Base-by-base conservation (phyloP, 805 yeast genomes). In the Diddensiella santjacobensis region DNA sequence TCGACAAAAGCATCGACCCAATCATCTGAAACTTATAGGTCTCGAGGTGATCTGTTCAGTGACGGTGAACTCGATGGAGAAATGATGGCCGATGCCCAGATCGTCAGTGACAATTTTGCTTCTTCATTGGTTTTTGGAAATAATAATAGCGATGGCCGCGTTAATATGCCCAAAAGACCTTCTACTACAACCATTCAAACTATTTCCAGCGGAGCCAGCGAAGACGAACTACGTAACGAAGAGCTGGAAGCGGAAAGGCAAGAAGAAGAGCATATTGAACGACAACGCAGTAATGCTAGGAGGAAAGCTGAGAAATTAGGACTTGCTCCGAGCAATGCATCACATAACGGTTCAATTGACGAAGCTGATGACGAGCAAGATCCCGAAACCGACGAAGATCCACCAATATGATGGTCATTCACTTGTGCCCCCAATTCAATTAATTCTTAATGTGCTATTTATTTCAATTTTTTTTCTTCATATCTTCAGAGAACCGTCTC, bases 21-120 rank as follows among this genome's bases (percentile, higher is more conserved):
- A 22, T 54, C 58, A 8, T 37, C 61, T 13, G 55, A 46, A 15
- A 56, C 60, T 11, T 57, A 38, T 41, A 24, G 61, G 13, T 58
- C 61, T 10, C 42, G 60, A 19, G 38, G 55, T 11, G 61, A 58
- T 20, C 42, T 58, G 22, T 44, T 58, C 33, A 43, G 57, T 18
- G 62, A 58, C 17, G 56, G 38, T 2, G 57, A 52, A 13, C 35
- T 42, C 22, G 59, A 57, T 22, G 40, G 33, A 4, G 47, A 33
- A 10, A 24, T 24, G 13, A 43, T 44, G 45, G 44, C 29, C 18
- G 61, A 58, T 38, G 61, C 61, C 2, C 61, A 58, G 36, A 42
- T 57, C 36, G 55, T 58, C 22, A 47, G 53, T 33, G 60, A 58
- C 33, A 52, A 53, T 35, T 54, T 55, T 44, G 57, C 58, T 23